Conservation (phyloP, 1,284 basidiomycete species). For the Trametes polyzona region DNA sequence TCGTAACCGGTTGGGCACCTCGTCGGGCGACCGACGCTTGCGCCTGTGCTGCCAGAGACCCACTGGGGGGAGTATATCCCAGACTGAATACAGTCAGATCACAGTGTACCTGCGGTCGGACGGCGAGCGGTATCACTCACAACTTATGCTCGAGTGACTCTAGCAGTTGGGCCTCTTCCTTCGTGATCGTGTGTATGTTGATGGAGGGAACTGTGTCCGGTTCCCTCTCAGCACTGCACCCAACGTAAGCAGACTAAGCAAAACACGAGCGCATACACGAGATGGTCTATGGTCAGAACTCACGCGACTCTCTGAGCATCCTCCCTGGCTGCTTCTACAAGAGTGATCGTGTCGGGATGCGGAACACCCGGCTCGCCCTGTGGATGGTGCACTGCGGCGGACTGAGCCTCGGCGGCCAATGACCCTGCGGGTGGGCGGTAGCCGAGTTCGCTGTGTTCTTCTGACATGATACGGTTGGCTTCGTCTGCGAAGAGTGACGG, state of each 20-base stretch:
- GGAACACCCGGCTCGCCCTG: slow-evolving; percentile 23
- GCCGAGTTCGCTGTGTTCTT: slow-evolving; percentile 38
- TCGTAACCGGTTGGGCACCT: too few species aligned
- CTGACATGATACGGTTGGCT: slow-evolving; percentile 36
- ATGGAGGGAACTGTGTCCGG: not conserved
- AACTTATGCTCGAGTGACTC: slow-evolving; percentile 32
- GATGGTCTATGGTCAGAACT: not conserved
- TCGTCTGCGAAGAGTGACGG: slow-evolving; percentile 22
- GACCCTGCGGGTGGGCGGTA: slow-evolving; percentile 41
- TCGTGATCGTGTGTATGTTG: slow-evolving; percentile 24
- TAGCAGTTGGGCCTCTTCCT: slow-evolving; percentile 24
- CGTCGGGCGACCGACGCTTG: too few species aligned
- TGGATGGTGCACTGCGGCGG: slow-evolving; percentile 37
- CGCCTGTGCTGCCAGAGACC: too few species aligned
- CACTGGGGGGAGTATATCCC: too few species aligned
- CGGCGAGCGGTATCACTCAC: too few species aligned
- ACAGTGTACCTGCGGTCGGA: too few species aligned
- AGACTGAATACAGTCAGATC: too few species aligned
- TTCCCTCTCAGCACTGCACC: too few species aligned
- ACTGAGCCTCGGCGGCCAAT: slow-evolving; percentile 39
- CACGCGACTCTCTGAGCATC: slow-evolving; percentile 35
- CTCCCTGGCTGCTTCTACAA: slow-evolving; percentile 28
- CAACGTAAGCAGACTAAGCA: too few species aligned
- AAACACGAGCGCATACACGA: too few species aligned
- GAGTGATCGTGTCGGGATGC: slow-evolving; percentile 20